Evolutionary conservation across 495 filamentous ascomycete genomes (phyloP), one percentile per base, ranked within the genome.

Genomic region (Chaetomium cochliodes): DNA sequence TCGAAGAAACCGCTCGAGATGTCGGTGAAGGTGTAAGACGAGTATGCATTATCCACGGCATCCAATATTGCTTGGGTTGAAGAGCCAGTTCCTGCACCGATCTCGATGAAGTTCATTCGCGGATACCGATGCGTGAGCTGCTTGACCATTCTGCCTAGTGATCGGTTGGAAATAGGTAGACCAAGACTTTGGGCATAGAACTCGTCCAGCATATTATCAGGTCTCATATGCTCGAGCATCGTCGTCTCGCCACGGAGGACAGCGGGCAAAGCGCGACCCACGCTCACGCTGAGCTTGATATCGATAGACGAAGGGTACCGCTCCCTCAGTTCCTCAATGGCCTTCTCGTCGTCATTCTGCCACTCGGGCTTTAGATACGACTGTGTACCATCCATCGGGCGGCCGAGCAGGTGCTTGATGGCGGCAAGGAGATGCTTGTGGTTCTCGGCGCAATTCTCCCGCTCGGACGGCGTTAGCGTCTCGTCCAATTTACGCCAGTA

Each of bases 211-310:
- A 55, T 33, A 2, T 37, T 20, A 25, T 55, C 16, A 5, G 5
- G 11, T 0, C 26, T 6, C 52, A 55, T 37, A 3, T 37, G 26
- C 52, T 55, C 26, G 16, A 55, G 26, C 1, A 54, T 54, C 3
- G 12, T 33, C 0, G 51, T 54, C 51, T 54, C 13, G 51, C 51
- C 51, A 0, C 51, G 49, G 8, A 26, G 18, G 2, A 51, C 49
- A 12, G 49, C 49, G 20, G 49, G 49, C 49, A 51, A 9, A 12
- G 49, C 49, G 3, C 49, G 49, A 2, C 49, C 49, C 16, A 51
- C 49, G 49, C 49, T 51, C 49, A 51, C 49, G 49, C 49, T 13
- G 49, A 51, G 49, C 49, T 51, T 51, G 22, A 51, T 51, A 20
- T 51, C 49, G 22, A 51, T 51, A 22, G 49, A 51, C 16, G 49